Evolutionary conservation across 148 eudicot species (phyloP).

Genomic region (Drosera capensis): DNA sequence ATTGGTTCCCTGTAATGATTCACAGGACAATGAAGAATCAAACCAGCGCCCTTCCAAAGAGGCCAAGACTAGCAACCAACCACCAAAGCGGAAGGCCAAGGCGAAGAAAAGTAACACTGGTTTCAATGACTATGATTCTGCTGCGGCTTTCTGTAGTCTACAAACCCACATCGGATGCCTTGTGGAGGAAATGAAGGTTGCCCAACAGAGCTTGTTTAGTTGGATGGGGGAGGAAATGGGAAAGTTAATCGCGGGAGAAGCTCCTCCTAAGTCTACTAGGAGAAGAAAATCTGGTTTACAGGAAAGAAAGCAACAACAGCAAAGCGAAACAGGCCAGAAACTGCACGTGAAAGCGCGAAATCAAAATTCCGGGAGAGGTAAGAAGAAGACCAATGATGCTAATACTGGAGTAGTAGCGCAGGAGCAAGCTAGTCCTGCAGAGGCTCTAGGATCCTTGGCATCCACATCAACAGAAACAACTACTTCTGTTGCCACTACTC

Average conservation of each 20-base stretch:
- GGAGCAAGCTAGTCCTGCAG: background rate
- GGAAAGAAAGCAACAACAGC: background rate
- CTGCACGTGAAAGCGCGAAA: background rate
- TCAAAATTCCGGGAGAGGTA: background rate
- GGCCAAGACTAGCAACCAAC: background rate
- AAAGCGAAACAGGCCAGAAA: background rate
- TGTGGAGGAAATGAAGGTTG: slow-evolving; percentile 4
- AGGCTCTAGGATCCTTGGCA: background rate
- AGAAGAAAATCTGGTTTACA: background rate
- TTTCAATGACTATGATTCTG: background rate
- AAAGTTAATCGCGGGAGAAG: background rate
- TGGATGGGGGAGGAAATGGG: slow-evolving; percentile 8
- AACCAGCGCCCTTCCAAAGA: background rate
- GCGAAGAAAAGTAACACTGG: background rate
- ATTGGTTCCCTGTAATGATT: background rate
- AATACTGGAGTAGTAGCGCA: background rate
- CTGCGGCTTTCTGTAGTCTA: background rate
- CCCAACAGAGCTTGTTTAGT: background rate
- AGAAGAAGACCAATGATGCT: background rate
- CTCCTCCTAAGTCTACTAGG: slow-evolving; percentile 3
- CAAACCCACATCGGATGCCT: slow-evolving; percentile 1
- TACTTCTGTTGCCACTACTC: background rate
- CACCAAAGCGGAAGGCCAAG: background rate
- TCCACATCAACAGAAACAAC: background rate
- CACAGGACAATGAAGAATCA: background rate